Evolutionary conservation across 2,329 filamentous ascomycete species (phyloP).

Genomic region (Sporothrix pallida): DNA sequence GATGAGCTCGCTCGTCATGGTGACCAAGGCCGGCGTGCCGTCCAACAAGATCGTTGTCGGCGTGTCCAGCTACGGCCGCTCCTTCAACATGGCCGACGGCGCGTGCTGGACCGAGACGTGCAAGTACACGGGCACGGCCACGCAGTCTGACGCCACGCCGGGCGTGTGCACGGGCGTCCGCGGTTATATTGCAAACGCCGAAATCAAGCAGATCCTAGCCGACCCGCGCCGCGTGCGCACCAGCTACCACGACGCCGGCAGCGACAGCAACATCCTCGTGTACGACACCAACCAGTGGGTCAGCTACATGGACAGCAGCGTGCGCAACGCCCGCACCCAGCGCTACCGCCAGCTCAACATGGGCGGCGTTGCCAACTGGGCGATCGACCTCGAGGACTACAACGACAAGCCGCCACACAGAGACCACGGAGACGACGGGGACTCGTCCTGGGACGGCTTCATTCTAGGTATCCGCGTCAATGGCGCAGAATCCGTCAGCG

Average conservation of each 20-base stretch:
- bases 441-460: too few relatives aligned
- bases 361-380: background rate
- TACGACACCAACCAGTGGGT: background rate
- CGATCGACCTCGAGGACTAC: background rate
- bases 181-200: slow-evolving; percentile 44
- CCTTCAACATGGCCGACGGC: slow-evolving; percentile 43
- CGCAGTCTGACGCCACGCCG: slow-evolving; percentile 40
- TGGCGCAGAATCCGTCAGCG: too few relatives aligned
- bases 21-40: slow-evolving; percentile 46
- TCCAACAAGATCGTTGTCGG: slow-evolving; percentile 45
- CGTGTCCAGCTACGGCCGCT: slow-evolving; percentile 46
- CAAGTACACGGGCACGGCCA: slow-evolving; percentile 42
- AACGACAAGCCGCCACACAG: background rate
- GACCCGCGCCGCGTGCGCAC: background rate
- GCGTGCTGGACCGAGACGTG: slow-evolving; percentile 45
- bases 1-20: slow-evolving; percentile 44
- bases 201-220: slow-evolving; percentile 11
- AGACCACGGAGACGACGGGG: too few relatives aligned
- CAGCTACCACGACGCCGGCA: background rate
- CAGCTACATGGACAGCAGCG: background rate
- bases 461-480: too few relatives aligned
- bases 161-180: slow-evolving; percentile 47
- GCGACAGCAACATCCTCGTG: background rate
- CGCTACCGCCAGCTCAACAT: background rate
- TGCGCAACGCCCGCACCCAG: background rate